Evolutionary conservation across 1,284 basidiomycete genomes (phyloP), one percentile per base, ranked within the genome.

Genomic region (Rhodotorula sp.): DNA sequence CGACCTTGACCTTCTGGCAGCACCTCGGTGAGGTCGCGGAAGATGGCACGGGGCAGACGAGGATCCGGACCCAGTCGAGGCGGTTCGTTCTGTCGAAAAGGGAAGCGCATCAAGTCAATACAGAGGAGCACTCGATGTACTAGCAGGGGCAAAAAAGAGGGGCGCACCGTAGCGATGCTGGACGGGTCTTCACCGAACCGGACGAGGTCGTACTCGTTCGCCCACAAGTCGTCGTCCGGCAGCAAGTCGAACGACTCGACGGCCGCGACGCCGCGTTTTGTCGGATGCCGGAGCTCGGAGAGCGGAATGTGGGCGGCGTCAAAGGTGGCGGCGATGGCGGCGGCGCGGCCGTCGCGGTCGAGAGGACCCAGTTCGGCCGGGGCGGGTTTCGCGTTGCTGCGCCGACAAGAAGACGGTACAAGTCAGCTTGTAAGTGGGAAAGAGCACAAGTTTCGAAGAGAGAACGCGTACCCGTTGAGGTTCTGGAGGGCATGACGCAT

Each of bases 151-250:
- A 18, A 29, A 29, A 15, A 5, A 29, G 21, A 12, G 7, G 23
- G 4, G n/a, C 65, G 57, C 52, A 68, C 67, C 31, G 23, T 34
- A 47, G 62, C 67, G 34, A 63, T 67, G 15, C 74, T 76, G 15
- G 68, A 64, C 14, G 94, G 94, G 29, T 92, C 85, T 80, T 97
- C 93, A 18, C 89, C 89, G 80, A 94, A 97, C 74, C 89, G 85
- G 84, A 96, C 90, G 70, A 96, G 81, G 78, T 93, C 91, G 80
- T 94, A 95, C 71, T 90, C 88, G 80, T 93, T 95, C 60, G 90
- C 87, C 91, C 92, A 97, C 39, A 92, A 88, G 66, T 91, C 89
- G 4, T 87, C 86, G 79, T 97, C 93, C 0, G 94, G 94, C 39
- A 95, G 85, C 68, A 97, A 84, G 77, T 94, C 90, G 81, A 89